Evolutionary conservation across 441 rosid genomes (phyloP), one percentile per base, ranked within the genome.

Genomic region (Jatropha multifida): DNA sequence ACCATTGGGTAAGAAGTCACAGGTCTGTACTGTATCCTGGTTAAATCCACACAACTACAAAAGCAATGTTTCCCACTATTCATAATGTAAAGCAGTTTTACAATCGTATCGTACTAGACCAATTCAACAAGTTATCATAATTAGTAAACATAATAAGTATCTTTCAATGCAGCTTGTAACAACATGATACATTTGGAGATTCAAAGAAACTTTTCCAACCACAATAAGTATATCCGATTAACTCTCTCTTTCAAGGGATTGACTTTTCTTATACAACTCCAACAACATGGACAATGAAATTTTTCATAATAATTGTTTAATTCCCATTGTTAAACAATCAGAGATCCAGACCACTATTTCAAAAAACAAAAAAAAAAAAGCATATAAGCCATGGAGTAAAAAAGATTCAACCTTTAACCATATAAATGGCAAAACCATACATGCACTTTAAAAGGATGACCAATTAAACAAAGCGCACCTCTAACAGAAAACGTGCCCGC

Each of bases 401-500:
- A 66, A 71, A 77, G 65, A 56, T 37, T 23, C 67, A 65, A 41
- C 1, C 54, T 62, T 62, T 8, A 62, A 15, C 63, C 58, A 69
- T 69, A 10, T n/a, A 69, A 76, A 37, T 4, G 14, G 41, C 23
- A 68, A 48, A 44, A 44, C 5, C 32, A 40, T 58, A 12, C 26
- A 38, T 8, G 7, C 8, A n/a, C 64, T 15, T 23, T 10, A 10
- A 17, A 17, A 15, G 20, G 37, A 52, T n/a, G 38, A 37, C 11
- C 61, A 70, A 49, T 38, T 17, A 66, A 79, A 58, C 44, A 63
- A 32, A 62, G 48, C 78, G 80, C 75, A 94, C 97, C 94, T 94
- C 94, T 72, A 90, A 81, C 54, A 92, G 88, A 83, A 91, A 94
- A 73, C 98, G 96, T 23, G 96, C 97, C 51, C 97, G 86, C 81